Conservation (phyloP, 2,329 filamentous ascomycete species). For the Xylaria sp. region DNA sequence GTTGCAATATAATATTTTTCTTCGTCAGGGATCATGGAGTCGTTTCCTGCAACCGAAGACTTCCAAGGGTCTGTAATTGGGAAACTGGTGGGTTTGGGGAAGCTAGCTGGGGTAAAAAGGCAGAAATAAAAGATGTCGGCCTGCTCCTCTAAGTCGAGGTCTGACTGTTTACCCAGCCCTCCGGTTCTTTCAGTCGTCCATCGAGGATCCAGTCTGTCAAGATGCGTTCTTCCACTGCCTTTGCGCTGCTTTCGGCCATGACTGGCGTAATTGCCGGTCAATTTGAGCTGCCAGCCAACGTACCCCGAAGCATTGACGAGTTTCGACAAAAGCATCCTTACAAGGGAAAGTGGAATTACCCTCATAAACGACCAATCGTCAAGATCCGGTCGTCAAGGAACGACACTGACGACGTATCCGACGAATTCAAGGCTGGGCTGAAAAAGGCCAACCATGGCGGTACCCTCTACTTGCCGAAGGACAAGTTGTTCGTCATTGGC, state of each 20-base stretch:
- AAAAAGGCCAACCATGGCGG: constrained; percentile 69
- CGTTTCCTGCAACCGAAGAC: constrained; percentile 2
- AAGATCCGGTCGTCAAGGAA: constrained; percentile 64
- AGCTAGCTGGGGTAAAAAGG: neutral
- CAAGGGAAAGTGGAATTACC: constrained; percentile 40
- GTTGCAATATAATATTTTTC: constrained; percentile 5
- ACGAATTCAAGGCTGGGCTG: constrained; percentile 65
- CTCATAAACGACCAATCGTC: constrained; percentile 50
- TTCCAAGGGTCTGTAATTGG: constrained; percentile 5
- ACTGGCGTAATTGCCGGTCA: constrained; percentile 42
- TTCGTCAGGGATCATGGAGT: constrained; percentile 11
- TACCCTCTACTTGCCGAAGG: constrained; percentile 64
- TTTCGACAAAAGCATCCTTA: constrained; percentile 56
- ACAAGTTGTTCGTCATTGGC: constrained; percentile 67
- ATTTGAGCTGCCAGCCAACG: constrained; percentile 47
- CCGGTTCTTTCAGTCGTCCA: neutral
- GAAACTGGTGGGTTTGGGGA: neutral
- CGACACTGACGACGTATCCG: constrained; percentile 66
- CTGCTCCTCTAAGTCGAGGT: neutral
- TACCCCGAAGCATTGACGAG: constrained; percentile 53
- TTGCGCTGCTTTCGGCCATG: constrained; percentile 42
- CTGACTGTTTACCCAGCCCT: constrained; percentile 9
- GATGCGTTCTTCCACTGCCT: constrained; percentile 44
- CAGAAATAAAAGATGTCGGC: constrained; percentile 21
- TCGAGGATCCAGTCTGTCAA: constrained; percentile 23